These are phyloP conservation scores for Xylogone sp. DNA, from an alignment of 2,329 filamentous ascomycete species.

Conservation along the genomic window DNA sequence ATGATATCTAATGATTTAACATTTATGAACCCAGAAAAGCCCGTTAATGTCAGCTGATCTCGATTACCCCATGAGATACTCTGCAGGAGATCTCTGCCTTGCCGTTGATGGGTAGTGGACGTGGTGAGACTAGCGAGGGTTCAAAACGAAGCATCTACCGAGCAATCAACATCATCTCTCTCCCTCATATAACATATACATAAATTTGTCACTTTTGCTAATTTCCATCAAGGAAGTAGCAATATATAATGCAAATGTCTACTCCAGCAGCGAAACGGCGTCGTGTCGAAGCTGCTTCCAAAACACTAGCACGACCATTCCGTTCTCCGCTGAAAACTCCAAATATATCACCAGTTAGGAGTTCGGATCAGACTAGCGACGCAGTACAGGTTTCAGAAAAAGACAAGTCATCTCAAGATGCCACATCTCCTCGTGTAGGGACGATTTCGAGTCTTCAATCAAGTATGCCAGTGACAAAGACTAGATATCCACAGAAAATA, in stretches of 20 bases:
- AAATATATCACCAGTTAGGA: slow-evolving; percentile 9
- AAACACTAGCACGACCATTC: slow-evolving; percentile 66
- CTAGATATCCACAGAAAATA: neutral
- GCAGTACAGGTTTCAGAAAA: neutral
- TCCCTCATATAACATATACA: too few relatives aligned
- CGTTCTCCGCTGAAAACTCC: slow-evolving; percentile 62
- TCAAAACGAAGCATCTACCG: too few relatives aligned
- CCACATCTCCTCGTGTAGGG: neutral
- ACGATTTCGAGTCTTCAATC: neutral
- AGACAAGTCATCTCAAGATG: neutral
- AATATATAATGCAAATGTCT: slow-evolving; percentile 33
- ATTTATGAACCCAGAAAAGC: too few relatives aligned
- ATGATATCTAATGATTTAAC: neutral
- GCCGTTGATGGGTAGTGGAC: too few relatives aligned
- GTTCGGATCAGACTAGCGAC: neutral
- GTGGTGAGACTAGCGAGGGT: too few relatives aligned
- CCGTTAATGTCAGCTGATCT: too few relatives aligned
- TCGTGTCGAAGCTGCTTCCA: slow-evolving; percentile 52
- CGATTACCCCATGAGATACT: too few relatives aligned
- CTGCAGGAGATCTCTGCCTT: too few relatives aligned
- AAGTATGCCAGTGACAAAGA: neutral
- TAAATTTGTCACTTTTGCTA: too few relatives aligned
- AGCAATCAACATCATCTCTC: too few relatives aligned
- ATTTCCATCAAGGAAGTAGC: too few relatives aligned
- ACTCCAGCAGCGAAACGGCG: slow-evolving; percentile 58